Base-by-base conservation (phyloP, 306 rosid species). In the Gastrolobium villosum region DNA sequence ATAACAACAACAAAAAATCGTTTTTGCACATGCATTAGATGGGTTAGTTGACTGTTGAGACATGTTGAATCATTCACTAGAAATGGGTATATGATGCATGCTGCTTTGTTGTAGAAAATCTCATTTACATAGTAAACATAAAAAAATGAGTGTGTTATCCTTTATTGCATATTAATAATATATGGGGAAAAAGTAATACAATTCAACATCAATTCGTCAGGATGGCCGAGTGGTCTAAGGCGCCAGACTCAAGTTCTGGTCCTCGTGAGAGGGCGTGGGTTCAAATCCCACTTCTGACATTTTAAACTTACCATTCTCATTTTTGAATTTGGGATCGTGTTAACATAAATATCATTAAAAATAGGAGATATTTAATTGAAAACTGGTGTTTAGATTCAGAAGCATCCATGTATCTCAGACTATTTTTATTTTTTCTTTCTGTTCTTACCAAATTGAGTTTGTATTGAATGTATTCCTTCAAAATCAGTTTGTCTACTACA, bases 151-250 rank as follows among this genome's bases (percentile, higher is more conserved):
- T 39, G 43, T 39, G 26, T 20, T 20, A 20, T 20, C 0, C 26
- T 20, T 20, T 20, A 20, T 20, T 20, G 26, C 26, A 20, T 20
- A 20, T 20, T 0, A 20, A 20, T 20, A 20, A 20, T 20, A 20
- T 20, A 20, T 20, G 26, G 1, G 1, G 26, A 20, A 20, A 20
- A 20, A 20, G 0, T 20, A 20, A 20, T 20, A 0, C 1, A 6
- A 54, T 0, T 0, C 1, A 26, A 1, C n/a, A 37, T 7, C 40
- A 10, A 2, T 3, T 0, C 0, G 79, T 75, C 80, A 76, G 80
- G 80, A 76, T 76, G 80, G 80, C 80, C 80, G 80, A 76, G 80
- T 76, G 80, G 80, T 76, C 80, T 76, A 76, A 76, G 80, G 80
- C 80, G 80, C 80, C 80, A 76, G 80, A 76, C 80, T 76, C 80